phyloP scores from a whole-genome alignment of 768 basidiomycete genomes.

The Tulasnella sp. region DNA sequence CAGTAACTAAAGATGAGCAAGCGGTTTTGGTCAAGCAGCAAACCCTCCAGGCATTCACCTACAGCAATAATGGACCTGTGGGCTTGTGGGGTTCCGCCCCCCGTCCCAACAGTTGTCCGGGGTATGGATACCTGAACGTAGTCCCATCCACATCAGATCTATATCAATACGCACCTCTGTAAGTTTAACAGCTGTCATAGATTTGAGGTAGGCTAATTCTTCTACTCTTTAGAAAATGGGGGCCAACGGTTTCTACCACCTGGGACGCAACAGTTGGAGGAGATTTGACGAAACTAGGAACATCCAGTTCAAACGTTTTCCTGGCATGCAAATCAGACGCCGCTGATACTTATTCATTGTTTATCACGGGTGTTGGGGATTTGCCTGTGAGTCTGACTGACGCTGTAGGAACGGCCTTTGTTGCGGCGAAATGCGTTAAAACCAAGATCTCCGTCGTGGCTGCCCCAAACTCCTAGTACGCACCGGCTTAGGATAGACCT shows the following conservation, averaged over 20 bases:
- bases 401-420: not conserved
- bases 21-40: not conserved
- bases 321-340: not conserved
- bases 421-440: not conserved
- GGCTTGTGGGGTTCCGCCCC: not conserved
- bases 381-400: not conserved
- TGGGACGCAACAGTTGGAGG: not conserved
- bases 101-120: not conserved
- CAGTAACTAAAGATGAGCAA: not conserved
- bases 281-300: not conserved
- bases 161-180: constrained; percentile 10
- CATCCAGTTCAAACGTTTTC: not conserved
- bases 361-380: not conserved
- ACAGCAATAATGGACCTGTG: not conserved
- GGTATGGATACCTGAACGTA: not conserved
- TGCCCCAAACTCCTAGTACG: not conserved
- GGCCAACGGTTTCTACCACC: not conserved
- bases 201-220: not conserved
- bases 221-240: not conserved
- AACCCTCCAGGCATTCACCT: not conserved
- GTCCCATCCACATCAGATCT: not conserved
- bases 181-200: not conserved
- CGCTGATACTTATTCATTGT: not conserved
- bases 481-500: not conserved
- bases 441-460: not conserved